Conservation (phyloP, 2,329 filamentous ascomycete species). For the Dactylellina sp. region DNA sequence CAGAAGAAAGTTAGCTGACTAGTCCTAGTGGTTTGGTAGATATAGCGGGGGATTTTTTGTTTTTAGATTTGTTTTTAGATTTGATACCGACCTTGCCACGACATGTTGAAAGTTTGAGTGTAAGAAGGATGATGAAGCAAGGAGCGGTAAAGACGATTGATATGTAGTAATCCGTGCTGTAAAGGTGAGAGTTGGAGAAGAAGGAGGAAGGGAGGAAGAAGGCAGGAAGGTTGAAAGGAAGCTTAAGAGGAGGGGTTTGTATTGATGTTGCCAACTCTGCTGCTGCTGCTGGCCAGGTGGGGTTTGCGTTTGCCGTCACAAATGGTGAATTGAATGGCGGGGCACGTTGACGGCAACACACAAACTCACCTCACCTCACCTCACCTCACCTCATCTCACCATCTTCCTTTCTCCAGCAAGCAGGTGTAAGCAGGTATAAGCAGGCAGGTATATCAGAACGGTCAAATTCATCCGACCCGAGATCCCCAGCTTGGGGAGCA, state of each 20-base stretch:
- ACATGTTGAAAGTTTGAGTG: constrained; percentile 59
- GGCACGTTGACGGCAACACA: no score
- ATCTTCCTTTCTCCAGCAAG: no score
- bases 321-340: no score
- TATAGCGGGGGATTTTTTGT: not conserved
- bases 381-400: no score
- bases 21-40: not conserved
- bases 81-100: constrained; percentile 59
- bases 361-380: no score
- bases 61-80: no score
- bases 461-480: no score
- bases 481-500: no score
- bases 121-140: constrained; percentile 23
- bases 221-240: no score
- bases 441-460: no score
- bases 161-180: constrained; percentile 53
- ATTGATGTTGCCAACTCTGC: no score
- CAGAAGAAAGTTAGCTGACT: not conserved
- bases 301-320: constrained; percentile 2
- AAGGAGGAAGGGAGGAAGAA: not conserved
- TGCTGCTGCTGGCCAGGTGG: not conserved
- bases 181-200: not conserved
- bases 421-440: no score
- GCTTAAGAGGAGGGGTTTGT: not conserved
- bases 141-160: constrained; percentile 14